Percentiles rank a stretch among this genome's conserved stretches.
These are phyloP conservation scores for Miamiensis avidus DNA, from an alignment of 169 alveolate genomes.

Conservation along the genomic window DNA sequence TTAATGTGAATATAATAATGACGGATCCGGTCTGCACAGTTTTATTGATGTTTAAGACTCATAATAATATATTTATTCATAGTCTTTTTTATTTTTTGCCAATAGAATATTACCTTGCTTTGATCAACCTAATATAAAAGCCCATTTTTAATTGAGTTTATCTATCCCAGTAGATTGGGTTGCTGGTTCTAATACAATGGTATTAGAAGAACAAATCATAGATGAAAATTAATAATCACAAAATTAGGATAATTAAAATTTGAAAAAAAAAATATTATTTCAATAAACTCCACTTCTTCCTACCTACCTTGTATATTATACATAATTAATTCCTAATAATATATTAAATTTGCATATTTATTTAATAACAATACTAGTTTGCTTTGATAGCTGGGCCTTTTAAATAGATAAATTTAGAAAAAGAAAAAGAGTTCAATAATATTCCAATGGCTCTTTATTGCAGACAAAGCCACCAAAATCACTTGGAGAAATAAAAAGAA, in stretches of 20 bases:
- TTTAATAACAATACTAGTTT: conserved; percentile 60
- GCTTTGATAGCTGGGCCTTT: conserved; percentile 78
- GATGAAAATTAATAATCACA: no score
- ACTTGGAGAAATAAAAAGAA: conserved; percentile 21
- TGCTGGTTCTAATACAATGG: conserved; percentile 59
- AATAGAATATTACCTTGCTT: conserved; percentile 72
- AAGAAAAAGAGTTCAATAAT: conserved; percentile 47
- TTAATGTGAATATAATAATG: conserved; percentile 19
- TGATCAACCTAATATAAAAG: conserved; percentile 80
- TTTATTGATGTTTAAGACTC: conserved; percentile 30
- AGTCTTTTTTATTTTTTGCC: conserved; percentile 58
- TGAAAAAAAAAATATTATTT: conserved; percentile 1
- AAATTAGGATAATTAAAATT: no score
- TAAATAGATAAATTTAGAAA: conserved; percentile 53
- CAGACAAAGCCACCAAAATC: conserved; percentile 15
- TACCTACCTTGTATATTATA: conserved; percentile 24
- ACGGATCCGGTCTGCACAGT: conserved; percentile 38
- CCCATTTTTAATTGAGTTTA: conserved; percentile 43
- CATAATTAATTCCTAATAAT: conserved; percentile 26
- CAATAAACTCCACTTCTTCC: background rate
- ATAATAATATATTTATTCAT: conserved; percentile 62
- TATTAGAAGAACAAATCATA: background rate
- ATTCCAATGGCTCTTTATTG: conserved; percentile 59
- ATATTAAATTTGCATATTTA: conserved; percentile 49
- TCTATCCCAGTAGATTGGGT: conserved; percentile 66